Evolutionary conservation across 495 filamentous ascomycete genomes (phyloP).

Genomic region (Penicillium macrosclerotiorum): DNA sequence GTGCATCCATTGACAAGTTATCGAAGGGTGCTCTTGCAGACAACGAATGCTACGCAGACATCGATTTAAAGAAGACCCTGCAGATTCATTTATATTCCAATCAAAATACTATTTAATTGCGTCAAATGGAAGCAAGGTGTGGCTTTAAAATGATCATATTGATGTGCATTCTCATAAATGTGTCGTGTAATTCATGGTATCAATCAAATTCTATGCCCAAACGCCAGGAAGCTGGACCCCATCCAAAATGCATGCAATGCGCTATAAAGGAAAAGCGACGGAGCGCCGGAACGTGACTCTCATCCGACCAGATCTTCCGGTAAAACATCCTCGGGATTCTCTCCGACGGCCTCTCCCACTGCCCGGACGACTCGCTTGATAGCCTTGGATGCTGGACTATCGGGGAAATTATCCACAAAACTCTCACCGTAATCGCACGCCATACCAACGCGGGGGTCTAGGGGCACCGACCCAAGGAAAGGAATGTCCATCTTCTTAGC

Average conservation of each 20-base stretch:
- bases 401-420: slow-evolving; percentile 89
- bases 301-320: slow-evolving; percentile 34
- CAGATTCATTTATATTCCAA: too few relatives aligned
- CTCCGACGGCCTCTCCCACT: slow-evolving; percentile 63
- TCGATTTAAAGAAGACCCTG: too few relatives aligned
- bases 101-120: too few relatives aligned
- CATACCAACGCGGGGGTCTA: slow-evolving; percentile 94
- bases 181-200: slow-evolving; percentile 15
- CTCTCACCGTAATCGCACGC: slow-evolving; percentile 96
- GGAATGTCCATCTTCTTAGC: slow-evolving; percentile 83
- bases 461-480: slow-evolving; percentile 86
- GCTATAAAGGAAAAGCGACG: slow-evolving; percentile 7
- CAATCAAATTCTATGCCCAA: slow-evolving; percentile 15
- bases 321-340: slow-evolving; percentile 43
- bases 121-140: too few relatives aligned
- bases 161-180: slow-evolving; percentile 3
- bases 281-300: background rate
- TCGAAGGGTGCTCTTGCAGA: slow-evolving; percentile 40
- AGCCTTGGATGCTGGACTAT: slow-evolving; percentile 82
- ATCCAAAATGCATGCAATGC: slow-evolving; percentile 19
- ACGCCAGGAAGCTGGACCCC: slow-evolving; percentile 10
- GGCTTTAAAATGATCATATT: background rate
- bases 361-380: slow-evolving; percentile 72
- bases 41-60: too few relatives aligned
- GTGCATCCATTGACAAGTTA: slow-evolving; percentile 36